Evolutionary conservation across 129 eudicot genomes (phyloP).

Genomic region (Chrysanthemum makinoi): DNA sequence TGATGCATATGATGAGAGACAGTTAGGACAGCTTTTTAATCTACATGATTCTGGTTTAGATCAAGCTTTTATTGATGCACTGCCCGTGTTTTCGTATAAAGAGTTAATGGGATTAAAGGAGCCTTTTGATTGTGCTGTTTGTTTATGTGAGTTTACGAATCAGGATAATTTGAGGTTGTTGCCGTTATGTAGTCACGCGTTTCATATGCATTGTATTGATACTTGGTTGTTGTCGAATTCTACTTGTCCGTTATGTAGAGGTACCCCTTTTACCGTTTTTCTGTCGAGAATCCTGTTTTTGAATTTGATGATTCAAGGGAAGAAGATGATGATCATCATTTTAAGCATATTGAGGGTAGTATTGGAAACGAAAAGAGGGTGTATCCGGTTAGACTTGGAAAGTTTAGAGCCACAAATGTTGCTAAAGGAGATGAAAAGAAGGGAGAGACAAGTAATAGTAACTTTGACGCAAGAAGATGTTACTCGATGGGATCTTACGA

Average conservation of each 20-base stretch:
- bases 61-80: constrained; percentile 81
- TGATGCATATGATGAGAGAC: constrained; percentile 55
- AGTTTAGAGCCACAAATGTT: constrained; percentile 27
- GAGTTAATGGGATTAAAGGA: constrained; percentile 79
- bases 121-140: constrained; percentile 99
- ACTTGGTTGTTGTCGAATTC: constrained; percentile 94
- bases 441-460: too few relatives aligned
- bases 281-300: constrained; percentile 69
- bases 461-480: too few relatives aligned
- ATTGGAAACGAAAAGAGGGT: constrained; percentile 59
- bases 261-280: constrained; percentile 61
- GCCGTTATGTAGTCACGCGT: constrained; percentile 93
- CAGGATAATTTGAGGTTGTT: constrained; percentile 69
- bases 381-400: constrained; percentile 90
- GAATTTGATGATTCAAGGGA: constrained; percentile 50
- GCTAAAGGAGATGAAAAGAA: constrained; percentile 10
- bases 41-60: constrained; percentile 88
- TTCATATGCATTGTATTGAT: constrained; percentile 90
- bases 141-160: constrained; percentile 76
- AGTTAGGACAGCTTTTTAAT: constrained; percentile 77
- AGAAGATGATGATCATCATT: constrained; percentile 43
- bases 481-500: too few relatives aligned
- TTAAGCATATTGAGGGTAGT: constrained; percentile 39
- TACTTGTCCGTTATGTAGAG: constrained; percentile 93
- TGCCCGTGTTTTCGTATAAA: constrained; percentile 81